These are phyloP conservation scores for Trametopsis cervina DNA, from an alignment of 768 basidiomycete genomes.

Conservation along the genomic window DNA sequence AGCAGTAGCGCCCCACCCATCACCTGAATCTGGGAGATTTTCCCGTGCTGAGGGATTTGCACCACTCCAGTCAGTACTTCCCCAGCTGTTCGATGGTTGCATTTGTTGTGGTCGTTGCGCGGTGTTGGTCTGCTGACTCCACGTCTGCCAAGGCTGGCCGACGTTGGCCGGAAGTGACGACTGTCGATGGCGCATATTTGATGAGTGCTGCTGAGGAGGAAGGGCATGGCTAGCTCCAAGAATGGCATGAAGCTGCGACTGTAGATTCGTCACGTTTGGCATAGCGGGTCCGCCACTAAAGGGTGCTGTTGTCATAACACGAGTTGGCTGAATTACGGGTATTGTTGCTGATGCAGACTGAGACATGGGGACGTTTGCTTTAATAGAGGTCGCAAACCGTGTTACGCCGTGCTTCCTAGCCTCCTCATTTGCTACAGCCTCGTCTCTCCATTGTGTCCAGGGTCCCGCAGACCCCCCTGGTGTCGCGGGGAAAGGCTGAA, in stretches of 20 bases:
- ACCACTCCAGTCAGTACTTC: conserved; percentile 9
- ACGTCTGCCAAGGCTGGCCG: conserved; percentile 1
- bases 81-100: conserved; percentile 21
- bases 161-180: not conserved
- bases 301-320: not conserved
- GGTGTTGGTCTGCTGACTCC: conserved; percentile 1
- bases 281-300: not conserved
- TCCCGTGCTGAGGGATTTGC: not conserved
- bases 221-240: not conserved
- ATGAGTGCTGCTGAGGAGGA: not conserved
- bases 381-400: conserved; percentile 4
- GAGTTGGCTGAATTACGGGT: not conserved
- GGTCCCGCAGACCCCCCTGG: too few relatives aligned
- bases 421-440: not conserved
- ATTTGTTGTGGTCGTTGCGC: conserved; percentile 9
- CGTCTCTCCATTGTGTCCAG: conserved; percentile 8
- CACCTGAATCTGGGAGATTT: not conserved
- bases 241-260: not conserved
- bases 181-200: not conserved
- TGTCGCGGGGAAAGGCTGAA: not conserved
- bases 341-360: not conserved
- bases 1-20: not conserved
- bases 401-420: conserved; percentile 1
- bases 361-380: conserved; percentile 1
- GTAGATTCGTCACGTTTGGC: not conserved